phyloP scores from a whole-genome alignment of 2,329 filamentous ascomycete genomes.

The Pseudogymnoascus sp. region DNA sequence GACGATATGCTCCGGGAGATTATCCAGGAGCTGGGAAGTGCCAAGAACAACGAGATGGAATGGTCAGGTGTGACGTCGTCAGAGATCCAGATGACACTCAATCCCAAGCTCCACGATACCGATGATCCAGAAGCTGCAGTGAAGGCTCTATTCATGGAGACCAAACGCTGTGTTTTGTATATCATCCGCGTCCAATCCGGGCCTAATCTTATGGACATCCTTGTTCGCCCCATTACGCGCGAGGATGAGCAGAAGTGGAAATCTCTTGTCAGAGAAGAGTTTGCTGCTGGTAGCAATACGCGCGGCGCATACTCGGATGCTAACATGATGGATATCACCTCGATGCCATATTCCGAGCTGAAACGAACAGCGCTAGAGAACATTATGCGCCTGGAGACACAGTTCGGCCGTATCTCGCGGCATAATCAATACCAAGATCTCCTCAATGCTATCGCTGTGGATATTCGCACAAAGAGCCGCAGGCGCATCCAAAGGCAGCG shows the following conservation, averaged over 20 bases:
- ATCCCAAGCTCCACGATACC: conserved; percentile 78
- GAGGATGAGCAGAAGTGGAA: conserved; percentile 91
- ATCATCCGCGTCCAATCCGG: conserved; percentile 96
- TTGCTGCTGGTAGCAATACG: conserved; percentile 57
- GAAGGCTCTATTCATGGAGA: conserved; percentile 94
- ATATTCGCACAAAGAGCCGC: conserved; percentile 95
- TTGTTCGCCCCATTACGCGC: conserved; percentile 76
- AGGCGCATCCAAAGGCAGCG: conserved; percentile 84
- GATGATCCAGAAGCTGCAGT: conserved; percentile 89
- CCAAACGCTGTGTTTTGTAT: conserved; percentile 92
- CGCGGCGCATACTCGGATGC: conserved; percentile 83
- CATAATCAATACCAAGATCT: conserved; percentile 94
- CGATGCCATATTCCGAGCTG: conserved; percentile 82
- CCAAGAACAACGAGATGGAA: conserved; percentile 93
- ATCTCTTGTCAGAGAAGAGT: conserved; percentile 71
- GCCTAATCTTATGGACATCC: conserved; percentile 84
- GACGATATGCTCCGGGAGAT: conserved; percentile 89
- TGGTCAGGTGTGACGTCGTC: conserved; percentile 71
- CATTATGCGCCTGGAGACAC: conserved; percentile 72
- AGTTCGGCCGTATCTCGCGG: conserved; percentile 73
- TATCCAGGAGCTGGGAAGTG: conserved; percentile 86
- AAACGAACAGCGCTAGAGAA: conserved; percentile 93
- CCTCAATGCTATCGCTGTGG: conserved; percentile 92
- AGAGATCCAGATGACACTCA: conserved; percentile 85
- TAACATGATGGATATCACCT: conserved; percentile 81